Evolutionary conservation across 2,329 filamentous ascomycete genomes (phyloP), one percentile per base, ranked within the genome.

Genomic region (Penicillium corylophilum): DNA sequence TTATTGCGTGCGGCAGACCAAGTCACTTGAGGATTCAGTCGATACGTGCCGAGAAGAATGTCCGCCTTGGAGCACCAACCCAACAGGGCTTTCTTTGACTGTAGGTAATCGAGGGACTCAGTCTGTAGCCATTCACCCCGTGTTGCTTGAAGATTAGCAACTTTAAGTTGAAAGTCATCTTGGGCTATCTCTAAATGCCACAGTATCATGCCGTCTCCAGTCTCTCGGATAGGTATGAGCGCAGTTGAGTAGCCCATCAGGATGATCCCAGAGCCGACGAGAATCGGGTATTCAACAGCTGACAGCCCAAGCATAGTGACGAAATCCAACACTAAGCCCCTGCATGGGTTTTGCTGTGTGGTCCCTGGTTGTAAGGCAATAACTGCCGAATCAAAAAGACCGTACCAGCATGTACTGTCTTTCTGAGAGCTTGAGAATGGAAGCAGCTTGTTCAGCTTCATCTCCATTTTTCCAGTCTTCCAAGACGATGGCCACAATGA

Each of bases 171-270:
- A 12, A 15, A 50, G n/a, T 51, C 48, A 18, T 46, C 13, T 7
- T 13, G 24, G 9, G 48, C 28, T 13, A 42, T 54, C 56, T 13
- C 56, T 15, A 59, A 18, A 28, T 56, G 56, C 51, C 54, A 59
- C 15, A 50, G 16, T 13, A 56, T 54, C 38, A 31, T 54, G 3
- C 18, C 39, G 35, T 56, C 48, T 2, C 42, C 46, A 9, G 31
- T 52, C n/a, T 24, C 20, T 16, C 43, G 13, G 10, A 59, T 48
- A 7, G 55, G 53, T 26, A 58, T 38, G 4, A 58, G 29, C 2
- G 47, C 50, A 1, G 53, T 56, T 3, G 53, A 51, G 26, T 54
- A 56, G 13, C 50, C 53, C 8, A 58, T 15, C 22, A 58, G 50
- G 9, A 58, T 35, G 9, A 55, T n/a, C 9, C 46, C 55, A 16